Evolutionary conservation across 768 basidiomycete genomes (phyloP), one percentile per base, ranked within the genome.

Genomic region (Suillus fuscotomentosus): DNA sequence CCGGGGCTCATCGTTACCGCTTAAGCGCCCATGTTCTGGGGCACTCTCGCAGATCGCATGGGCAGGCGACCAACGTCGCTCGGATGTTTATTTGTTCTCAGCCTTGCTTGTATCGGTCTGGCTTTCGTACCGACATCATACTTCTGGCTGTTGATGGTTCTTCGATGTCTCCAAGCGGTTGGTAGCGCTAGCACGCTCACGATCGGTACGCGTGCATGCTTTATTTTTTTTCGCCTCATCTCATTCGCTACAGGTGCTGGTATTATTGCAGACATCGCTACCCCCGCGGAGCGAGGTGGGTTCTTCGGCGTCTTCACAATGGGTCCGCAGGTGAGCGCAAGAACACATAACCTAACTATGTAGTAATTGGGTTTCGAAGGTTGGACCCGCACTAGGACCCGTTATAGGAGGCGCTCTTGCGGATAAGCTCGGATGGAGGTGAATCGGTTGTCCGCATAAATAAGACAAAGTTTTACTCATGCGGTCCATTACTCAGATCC

Each of bases 171-270:
- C 0, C 91, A 93, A 77, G 86, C 88, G 4, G 83, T 86, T 2
- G 90, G 91, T 0, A 88, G 87, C 2, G 88, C 90, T 0, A 89
- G 89, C 63, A 89, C 88, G 1, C 82, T 91, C 65, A 89, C 89
- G 0, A 77, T 92, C 14, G 89, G 89, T 83, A 71, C 39, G 72
- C 69, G 15, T 39, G 10, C 6, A 24, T 22, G 13, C 36, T 15
- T 5, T 51, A 5, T 13, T 31, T 22, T 13, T 27, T 31, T 8
- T 36, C 9, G 27, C 38, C n/a, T 31, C 10, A 56, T 63, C 24
- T 62, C 50, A 39, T 56, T n/a, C 34, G 27, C 43, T 39, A 45
- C 69, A 84, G 87, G 87, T 63, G 85, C 88, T 45, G 92, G 92
- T 5, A 86, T 89, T 9, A 83, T 94, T 63, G 84, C 86, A 1